Evolutionary conservation across 2,329 filamentous ascomycete genomes (phyloP).

Genomic region (Sphaerulina populicola): DNA sequence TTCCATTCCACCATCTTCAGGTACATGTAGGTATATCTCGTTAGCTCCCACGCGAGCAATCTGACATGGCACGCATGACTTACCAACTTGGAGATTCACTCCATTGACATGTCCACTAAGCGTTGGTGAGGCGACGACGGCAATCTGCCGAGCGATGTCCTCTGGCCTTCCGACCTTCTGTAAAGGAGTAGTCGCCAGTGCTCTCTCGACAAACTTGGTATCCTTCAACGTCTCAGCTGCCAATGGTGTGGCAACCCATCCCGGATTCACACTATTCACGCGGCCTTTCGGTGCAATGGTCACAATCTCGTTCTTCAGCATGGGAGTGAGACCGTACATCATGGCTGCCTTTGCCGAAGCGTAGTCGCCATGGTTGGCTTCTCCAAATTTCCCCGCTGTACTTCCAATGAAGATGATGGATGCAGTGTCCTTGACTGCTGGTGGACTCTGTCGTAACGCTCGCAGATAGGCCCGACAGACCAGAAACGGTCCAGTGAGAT

Average conservation of each 20-base stretch:
- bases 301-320: conserved; percentile 31
- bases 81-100: conserved; percentile 20
- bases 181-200: conserved; percentile 28
- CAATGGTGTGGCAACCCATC: conserved; percentile 7
- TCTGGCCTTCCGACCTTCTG: conserved; percentile 25
- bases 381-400: conserved; percentile 32
- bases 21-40: neutral
- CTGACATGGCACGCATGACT: neutral
- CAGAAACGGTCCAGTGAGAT: conserved; percentile 29
- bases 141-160: conserved; percentile 28
- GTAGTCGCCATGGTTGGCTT: conserved; percentile 30
- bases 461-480: conserved; percentile 24
- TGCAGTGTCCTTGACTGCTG: conserved; percentile 20
- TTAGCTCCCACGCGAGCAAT: neutral
- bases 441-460: conserved; percentile 18
- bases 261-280: conserved; percentile 27
- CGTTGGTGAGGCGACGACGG: conserved; percentile 24
- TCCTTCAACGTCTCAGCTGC: conserved; percentile 17
- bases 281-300: conserved; percentile 23
- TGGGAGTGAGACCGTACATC: conserved; percentile 28
- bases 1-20: conserved; percentile 28
- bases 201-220: conserved; percentile 25
- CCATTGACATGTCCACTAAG: conserved; percentile 29
- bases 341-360: conserved; percentile 26
- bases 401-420: conserved; percentile 29